Percentiles rank a stretch among this genome's conserved stretches.
Evolutionary conservation across 805 yeast species (phyloP).

Genomic region (Saturnispora silvae): DNA sequence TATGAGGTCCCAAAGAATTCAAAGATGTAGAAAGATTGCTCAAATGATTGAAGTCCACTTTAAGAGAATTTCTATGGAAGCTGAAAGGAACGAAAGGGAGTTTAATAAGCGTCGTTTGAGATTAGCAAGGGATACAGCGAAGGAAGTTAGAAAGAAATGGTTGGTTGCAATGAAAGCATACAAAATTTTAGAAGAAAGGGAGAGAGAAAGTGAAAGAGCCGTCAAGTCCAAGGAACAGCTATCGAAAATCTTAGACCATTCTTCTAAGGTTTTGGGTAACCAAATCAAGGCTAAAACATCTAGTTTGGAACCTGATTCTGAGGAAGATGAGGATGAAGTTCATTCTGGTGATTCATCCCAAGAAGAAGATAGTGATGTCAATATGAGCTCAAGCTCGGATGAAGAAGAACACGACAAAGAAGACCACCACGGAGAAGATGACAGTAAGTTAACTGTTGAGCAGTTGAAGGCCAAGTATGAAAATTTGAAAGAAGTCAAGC

Average conservation of each 20-base stretch:
- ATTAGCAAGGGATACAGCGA: conserved; percentile 72
- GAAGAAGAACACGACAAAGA: conserved; percentile 19
- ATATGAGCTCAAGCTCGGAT: conserved; percentile 17
- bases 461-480: conserved; percentile 49
- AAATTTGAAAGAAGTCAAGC: conserved; percentile 23
- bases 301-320: conserved; percentile 6
- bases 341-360: not conserved
- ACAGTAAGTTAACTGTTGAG: conserved; percentile 42
- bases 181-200: conserved; percentile 60
- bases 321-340: conserved; percentile 9
- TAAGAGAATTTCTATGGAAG: conserved; percentile 77
- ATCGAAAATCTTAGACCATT: conserved; percentile 79
- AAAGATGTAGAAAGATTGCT: conserved; percentile 63
- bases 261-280: conserved; percentile 82
- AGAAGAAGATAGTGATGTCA: conserved; percentile 18
- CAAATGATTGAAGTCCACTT: conserved; percentile 80
- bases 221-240: conserved; percentile 79
- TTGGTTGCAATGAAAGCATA: conserved; percentile 75
- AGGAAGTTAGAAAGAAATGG: conserved; percentile 88
- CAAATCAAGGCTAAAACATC: conserved; percentile 44
- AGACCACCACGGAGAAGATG: conserved; percentile 25
- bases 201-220: conserved; percentile 69
- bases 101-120: conserved; percentile 58
- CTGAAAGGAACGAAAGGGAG: conserved; percentile 68
- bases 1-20: conserved; percentile 49